Percentiles rank a stretch among this genome's conserved stretches.
Evolutionary conservation across 2,329 filamentous ascomycete species (phyloP).

Genomic region (Arthroderma sp.): DNA sequence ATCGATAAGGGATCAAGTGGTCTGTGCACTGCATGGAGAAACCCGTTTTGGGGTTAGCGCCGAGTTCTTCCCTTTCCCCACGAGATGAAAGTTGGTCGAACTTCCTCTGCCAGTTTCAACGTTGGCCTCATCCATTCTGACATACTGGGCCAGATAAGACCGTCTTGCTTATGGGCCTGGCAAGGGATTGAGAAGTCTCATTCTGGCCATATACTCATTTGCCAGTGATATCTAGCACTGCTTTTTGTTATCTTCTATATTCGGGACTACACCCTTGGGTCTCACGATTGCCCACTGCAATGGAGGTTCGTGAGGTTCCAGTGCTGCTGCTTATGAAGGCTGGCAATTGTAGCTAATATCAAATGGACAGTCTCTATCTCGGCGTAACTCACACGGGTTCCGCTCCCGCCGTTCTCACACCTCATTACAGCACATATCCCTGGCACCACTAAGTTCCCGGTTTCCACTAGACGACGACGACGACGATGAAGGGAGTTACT

Average conservation of each 20-base stretch:
- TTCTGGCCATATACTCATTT: background rate
- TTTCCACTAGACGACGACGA: slow-evolving; percentile 41
- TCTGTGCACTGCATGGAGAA: background rate
- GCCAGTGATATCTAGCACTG: too few species aligned
- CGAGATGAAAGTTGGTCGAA: background rate
- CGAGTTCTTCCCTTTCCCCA: background rate
- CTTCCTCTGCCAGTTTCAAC: background rate
- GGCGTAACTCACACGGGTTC: slow-evolving; percentile 22
- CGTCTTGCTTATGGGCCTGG: background rate
- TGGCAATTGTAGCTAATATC: background rate
- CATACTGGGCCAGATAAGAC: background rate
- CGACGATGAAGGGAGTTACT: slow-evolving; percentile 24
- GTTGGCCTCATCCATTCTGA: background rate
- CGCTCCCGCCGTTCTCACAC: slow-evolving; percentile 45
- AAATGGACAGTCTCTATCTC: slow-evolving; percentile 14
- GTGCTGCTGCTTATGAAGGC: background rate
- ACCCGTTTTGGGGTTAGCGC: background rate
- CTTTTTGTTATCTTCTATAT: background rate
- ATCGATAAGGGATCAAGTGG: background rate
- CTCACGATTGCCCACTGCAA: background rate
- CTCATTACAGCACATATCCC: slow-evolving; percentile 47
- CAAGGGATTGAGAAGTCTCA: background rate
- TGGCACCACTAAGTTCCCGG: slow-evolving; percentile 47
- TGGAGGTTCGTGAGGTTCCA: background rate
- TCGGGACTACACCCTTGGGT: background rate